Evolutionary conservation across 2,329 filamentous ascomycete genomes (phyloP).

Genomic region (Sporothrix mexicana): DNA sequence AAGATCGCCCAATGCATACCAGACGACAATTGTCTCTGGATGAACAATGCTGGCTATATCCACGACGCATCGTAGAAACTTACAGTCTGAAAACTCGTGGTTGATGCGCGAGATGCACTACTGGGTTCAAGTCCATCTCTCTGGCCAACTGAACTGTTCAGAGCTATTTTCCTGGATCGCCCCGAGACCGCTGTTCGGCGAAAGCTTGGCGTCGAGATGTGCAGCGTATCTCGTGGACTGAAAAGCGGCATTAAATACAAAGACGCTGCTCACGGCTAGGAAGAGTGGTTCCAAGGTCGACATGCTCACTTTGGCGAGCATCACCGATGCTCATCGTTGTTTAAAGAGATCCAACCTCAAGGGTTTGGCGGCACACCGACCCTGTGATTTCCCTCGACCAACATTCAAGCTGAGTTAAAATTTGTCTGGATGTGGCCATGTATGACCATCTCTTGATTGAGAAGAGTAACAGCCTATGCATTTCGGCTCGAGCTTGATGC

Average conservation of each 20-base stretch:
- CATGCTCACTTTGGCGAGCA: neutral
- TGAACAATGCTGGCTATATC: neutral
- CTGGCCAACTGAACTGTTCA: too few relatives aligned
- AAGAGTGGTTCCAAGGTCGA: neutral
- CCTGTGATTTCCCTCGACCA: neutral
- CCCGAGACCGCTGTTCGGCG: neutral
- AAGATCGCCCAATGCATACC: conserved; percentile 15
- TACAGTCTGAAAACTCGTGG: neutral
- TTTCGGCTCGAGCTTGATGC: neutral
- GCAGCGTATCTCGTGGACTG: neutral
- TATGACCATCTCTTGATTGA: neutral
- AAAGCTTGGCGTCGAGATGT: conserved; percentile 9
- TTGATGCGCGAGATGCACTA: conserved; percentile 5
- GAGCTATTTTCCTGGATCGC: neutral
- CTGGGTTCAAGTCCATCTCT: neutral
- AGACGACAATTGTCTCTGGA: conserved; percentile 17
- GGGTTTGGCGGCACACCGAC: neutral
- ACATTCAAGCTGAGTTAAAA: neutral
- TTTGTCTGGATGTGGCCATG: neutral
- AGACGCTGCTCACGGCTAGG: neutral
- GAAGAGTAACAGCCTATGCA: too few relatives aligned
- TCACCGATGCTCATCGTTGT: neutral
- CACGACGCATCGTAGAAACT: neutral
- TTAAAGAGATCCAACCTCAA: neutral
- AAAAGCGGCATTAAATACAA: neutral